phyloP scores from a whole-genome alignment of 306 rosid species.

The Trifolium fragiferum region DNA sequence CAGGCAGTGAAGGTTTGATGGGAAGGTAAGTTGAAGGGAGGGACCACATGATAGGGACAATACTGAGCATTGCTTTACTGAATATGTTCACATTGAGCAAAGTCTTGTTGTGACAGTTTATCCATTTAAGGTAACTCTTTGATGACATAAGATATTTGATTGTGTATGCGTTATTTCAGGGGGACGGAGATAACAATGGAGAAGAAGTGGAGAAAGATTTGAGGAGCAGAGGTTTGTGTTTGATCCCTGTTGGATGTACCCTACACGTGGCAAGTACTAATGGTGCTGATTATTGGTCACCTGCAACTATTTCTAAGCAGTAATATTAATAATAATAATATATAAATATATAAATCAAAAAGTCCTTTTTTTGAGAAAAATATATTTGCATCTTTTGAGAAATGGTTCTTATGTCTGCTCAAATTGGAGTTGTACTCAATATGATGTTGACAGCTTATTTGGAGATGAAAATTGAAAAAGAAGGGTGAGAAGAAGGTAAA shows the following conservation, averaged over 20 bases:
- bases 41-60: slow-evolving; percentile 42
- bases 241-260: slow-evolving; percentile 78
- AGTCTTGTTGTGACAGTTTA: slow-evolving; percentile 42
- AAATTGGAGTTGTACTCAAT: slow-evolving; percentile 39
- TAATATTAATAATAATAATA: slow-evolving; percentile 27
- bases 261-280: slow-evolving; percentile 67
- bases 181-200: slow-evolving; percentile 43
- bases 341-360: neutral
- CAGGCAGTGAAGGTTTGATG: neutral
- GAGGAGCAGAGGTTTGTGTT: slow-evolving; percentile 72
- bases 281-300: slow-evolving; percentile 96
- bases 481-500: slow-evolving; percentile 43
- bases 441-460: slow-evolving; percentile 36
- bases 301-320: slow-evolving; percentile 44
- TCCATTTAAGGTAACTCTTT: slow-evolving; percentile 41
- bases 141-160: slow-evolving; percentile 21
- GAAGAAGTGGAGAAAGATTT: slow-evolving; percentile 45
- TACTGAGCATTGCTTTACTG: slow-evolving; percentile 3
- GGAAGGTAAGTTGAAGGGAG: slow-evolving; percentile 2
- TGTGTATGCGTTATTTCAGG: slow-evolving; percentile 46
- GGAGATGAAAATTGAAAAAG: slow-evolving; percentile 33
- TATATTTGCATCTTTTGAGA: slow-evolving; percentile 38
- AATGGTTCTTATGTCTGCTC: slow-evolving; percentile 42
- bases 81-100: slow-evolving; percentile 26
- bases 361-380: neutral